phyloP scores from a whole-genome alignment of 2,329 filamentous ascomycete species.

The Hypocreales sp. region DNA sequence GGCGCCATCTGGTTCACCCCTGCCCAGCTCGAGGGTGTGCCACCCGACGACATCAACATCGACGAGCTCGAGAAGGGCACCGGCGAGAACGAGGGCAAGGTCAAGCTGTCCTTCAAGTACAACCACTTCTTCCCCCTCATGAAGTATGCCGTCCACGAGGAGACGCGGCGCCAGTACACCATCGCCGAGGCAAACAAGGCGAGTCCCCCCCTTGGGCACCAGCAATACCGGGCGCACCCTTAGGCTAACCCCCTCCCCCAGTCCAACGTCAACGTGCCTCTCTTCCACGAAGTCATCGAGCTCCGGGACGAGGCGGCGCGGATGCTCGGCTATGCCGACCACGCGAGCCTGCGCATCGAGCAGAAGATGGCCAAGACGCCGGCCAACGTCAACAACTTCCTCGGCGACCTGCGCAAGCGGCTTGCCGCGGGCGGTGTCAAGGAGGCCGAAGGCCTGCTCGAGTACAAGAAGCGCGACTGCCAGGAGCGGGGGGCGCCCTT shows the following conservation, averaged over 20 bases:
- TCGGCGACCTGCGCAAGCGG: conserved; percentile 52
- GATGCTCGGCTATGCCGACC: conserved; percentile 60
- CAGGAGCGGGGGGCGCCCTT: conserved; percentile 40
- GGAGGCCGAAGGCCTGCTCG: conserved; percentile 55
- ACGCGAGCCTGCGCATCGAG: conserved; percentile 62
- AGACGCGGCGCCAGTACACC: conserved; percentile 53
- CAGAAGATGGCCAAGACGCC: conserved; percentile 77
- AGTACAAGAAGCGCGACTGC: conserved; percentile 57
- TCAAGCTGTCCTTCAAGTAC: conserved; percentile 70
- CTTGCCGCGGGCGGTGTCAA: conserved; percentile 53
- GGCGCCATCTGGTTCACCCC: conserved; percentile 66
- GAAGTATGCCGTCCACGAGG: conserved; percentile 59
- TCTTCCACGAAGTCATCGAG: conserved; percentile 61
- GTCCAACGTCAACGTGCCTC: conserved; percentile 52
- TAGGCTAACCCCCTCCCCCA: too few species aligned
- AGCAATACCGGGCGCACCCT: too few species aligned
- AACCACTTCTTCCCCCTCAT: conserved; percentile 64
- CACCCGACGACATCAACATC: conserved; percentile 50
- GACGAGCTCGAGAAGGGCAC: conserved; percentile 55
- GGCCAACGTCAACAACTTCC: conserved; percentile 55
- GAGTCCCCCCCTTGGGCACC: conserved; percentile 5
- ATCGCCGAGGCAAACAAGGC: conserved; percentile 69
- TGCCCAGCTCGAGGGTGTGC: conserved; percentile 61
- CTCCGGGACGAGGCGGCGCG: conserved; percentile 67
- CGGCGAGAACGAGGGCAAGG: conserved; percentile 55